These are phyloP conservation scores for Aspergillus hancockii DNA, from an alignment of 495 filamentous ascomycete genomes.

Conservation along the genomic window DNA sequence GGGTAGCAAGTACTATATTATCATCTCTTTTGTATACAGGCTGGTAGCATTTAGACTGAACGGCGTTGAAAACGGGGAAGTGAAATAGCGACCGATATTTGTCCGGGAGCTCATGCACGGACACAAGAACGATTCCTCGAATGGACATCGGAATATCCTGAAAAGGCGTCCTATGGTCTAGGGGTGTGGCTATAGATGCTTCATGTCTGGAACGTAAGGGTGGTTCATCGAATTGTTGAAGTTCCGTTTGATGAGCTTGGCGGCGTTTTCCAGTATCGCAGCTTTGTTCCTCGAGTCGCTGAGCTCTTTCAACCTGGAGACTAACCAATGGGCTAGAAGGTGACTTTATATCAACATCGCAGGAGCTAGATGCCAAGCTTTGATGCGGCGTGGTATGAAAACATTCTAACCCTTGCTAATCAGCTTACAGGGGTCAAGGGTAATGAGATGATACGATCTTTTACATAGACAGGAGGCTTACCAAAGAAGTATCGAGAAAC, in stretches of 20 bases:
- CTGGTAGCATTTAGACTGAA: conserved; percentile 86
- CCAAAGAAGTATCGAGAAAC: conserved; percentile 34
- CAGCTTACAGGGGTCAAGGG: background rate
- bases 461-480: conserved; percentile 15
- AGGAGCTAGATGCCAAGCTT: conserved; percentile 30
- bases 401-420: conserved; percentile 18
- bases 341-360: conserved; percentile 22
- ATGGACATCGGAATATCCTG: conserved; percentile 39
- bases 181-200: background rate
- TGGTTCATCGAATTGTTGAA: background rate
- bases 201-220: background rate
- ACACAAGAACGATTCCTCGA: conserved; percentile 73
- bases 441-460: background rate
- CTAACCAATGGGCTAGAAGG: conserved; percentile 35
- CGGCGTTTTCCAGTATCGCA: background rate
- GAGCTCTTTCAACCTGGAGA: conserved; percentile 17
- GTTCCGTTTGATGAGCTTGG: conserved; percentile 6
- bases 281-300: background rate
- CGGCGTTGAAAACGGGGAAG: conserved; percentile 83
- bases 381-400: conserved; percentile 27
- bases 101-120: conserved; percentile 73
- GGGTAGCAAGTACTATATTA: conserved; percentile 86
- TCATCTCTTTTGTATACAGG: conserved; percentile 70
- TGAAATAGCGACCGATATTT: conserved; percentile 74
- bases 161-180: conserved; percentile 18